Evolutionary conservation across 208 protist genomes (phyloP).

Genomic region (Trypanosoma mega): DNA sequence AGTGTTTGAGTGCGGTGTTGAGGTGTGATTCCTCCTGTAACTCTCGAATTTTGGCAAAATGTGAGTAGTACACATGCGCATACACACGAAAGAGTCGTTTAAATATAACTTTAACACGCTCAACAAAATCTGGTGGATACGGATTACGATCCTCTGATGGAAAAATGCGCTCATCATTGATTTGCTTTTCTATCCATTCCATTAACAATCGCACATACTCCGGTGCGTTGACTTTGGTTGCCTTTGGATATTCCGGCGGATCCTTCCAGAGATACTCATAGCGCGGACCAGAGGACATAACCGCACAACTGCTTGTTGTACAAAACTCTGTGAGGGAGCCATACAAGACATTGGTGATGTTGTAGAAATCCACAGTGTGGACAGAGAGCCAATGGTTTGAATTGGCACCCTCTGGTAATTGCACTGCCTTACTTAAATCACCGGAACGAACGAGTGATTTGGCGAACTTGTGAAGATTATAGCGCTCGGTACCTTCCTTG

Average conservation of each 20-base stretch:
- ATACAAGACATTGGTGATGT: conserved; percentile 99
- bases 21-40: conserved; percentile 97
- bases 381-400: conserved; percentile 98
- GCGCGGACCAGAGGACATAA: conserved; percentile 95
- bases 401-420: conserved; percentile 95
- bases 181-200: conserved; percentile 96
- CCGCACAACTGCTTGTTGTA: conserved; percentile 92
- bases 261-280: conserved; percentile 98
- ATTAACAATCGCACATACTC: conserved; percentile 98
- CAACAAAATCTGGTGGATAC: conserved; percentile 83
- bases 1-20: conserved; percentile 96
- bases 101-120: conserved; percentile 96
- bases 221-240: conserved; percentile 94
- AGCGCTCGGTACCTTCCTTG: conserved; percentile 93
- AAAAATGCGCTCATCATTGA: conserved; percentile 97
- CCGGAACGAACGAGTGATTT: conserved; percentile 84
- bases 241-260: conserved; percentile 93
- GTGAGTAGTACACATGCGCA: conserved; percentile 98
- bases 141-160: conserved; percentile 92
- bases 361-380: conserved; percentile 99
- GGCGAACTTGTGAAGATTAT: conserved; percentile 95
- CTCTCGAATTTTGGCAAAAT: conserved; percentile 94
- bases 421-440: conserved; percentile 94
- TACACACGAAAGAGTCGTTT: conserved; percentile 98
- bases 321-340: conserved; percentile 99